A percentile compares a stretch with the other conserved stretches of the same genome.
Conservation (phyloP, 2,329 filamentous ascomycete species). For the Fusarium veterinarium region DNA sequence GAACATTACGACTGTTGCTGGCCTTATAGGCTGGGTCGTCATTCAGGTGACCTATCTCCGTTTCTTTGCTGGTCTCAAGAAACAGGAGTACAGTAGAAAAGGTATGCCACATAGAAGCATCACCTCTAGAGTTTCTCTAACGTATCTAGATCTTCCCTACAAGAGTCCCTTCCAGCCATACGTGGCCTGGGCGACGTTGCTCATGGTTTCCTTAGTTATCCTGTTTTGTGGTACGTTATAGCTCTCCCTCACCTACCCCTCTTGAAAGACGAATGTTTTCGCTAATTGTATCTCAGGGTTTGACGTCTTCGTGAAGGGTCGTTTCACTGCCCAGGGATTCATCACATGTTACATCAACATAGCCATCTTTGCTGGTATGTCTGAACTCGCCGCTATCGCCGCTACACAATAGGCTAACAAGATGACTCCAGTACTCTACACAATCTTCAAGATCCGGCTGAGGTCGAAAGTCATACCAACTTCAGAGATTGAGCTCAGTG, state of each 20-base stretch:
- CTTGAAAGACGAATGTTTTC: too few relatives aligned
- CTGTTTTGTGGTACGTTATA: neutral
- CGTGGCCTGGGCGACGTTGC: neutral
- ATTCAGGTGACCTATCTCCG: neutral
- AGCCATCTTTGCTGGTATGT: neutral
- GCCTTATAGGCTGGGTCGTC: neutral
- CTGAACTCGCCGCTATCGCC: fast-evolving
- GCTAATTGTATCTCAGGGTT: neutral
- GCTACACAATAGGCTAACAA: fast-evolving
- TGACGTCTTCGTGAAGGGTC: neutral
- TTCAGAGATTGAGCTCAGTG: neutral
- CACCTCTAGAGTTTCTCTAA: fast-evolving
- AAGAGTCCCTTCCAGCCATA: neutral
- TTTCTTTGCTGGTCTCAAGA: neutral
- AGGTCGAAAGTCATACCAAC: neutral
- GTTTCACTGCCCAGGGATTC: neutral
- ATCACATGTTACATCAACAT: constrained; percentile 1
- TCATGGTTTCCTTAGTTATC: neutral
- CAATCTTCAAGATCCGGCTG: neutral
- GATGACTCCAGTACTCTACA: fast-evolving
- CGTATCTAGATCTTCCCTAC: neutral
- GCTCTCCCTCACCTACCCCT: neutral
- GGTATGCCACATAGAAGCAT: fast-evolving
- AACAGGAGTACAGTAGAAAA: neutral
- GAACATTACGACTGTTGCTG: neutral